These are phyloP conservation scores for Macrocybe gigantea DNA, from an alignment of 768 basidiomycete genomes.

Conservation along the genomic window DNA sequence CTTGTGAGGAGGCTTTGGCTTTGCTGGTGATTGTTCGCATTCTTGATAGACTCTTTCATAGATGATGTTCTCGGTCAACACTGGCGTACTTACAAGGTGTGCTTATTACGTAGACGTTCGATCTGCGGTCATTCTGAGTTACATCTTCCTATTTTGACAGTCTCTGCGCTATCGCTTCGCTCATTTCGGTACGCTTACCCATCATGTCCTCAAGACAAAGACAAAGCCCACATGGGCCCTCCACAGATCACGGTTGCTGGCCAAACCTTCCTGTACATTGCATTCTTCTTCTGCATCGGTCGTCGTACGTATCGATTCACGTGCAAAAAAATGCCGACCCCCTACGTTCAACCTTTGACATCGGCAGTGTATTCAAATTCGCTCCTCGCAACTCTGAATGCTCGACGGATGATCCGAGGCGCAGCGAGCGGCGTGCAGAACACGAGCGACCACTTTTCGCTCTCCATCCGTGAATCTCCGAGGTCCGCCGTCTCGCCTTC, in stretches of 20 bases:
- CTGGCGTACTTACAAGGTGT: conserved; percentile 29
- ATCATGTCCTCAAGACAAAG: neutral
- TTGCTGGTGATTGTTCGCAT: neutral
- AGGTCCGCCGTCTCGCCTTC: conserved; percentile 23
- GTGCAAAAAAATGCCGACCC: neutral
- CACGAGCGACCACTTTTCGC: conserved; percentile 33
- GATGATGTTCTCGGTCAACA: conserved; percentile 43
- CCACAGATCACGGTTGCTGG: conserved; percentile 41
- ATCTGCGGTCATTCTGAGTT: neutral
- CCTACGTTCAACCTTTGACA: conserved; percentile 1
- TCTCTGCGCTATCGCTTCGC: conserved; percentile 48
- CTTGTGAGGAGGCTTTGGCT: conserved; percentile 20
- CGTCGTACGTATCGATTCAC: conserved; percentile 32
- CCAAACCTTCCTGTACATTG: conserved; percentile 47
- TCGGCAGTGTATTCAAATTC: conserved; percentile 51
- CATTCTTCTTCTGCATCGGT: conserved; percentile 57
- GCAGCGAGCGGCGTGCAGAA: conserved; percentile 31
- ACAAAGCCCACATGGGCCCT: conserved; percentile 1
- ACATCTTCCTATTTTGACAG: conserved; percentile 15
- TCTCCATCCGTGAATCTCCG: conserved; percentile 34
- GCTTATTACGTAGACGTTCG: neutral
- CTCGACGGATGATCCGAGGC: conserved; percentile 40
- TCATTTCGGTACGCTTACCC: conserved; percentile 38
- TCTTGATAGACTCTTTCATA: conserved; percentile 7
- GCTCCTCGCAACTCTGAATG: conserved; percentile 56